Conservation (phyloP, 768 basidiomycete species). For the Megacollybia marginata region DNA sequence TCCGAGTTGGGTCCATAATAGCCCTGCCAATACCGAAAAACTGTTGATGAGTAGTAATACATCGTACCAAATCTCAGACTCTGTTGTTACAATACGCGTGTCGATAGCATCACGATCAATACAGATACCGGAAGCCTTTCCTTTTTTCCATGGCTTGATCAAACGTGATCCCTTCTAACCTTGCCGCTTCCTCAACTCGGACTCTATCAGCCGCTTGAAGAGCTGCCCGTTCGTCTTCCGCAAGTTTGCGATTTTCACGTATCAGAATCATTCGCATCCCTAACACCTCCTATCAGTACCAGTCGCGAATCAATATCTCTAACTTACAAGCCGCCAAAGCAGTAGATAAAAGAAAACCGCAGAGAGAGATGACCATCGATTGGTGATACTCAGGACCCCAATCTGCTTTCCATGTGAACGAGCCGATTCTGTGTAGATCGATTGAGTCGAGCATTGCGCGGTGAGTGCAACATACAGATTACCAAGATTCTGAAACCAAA, state of each 20-base stretch:
- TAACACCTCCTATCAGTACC: constrained; percentile 7
- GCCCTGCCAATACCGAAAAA: too few species aligned
- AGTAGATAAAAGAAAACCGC: constrained; percentile 20
- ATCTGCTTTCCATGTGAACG: constrained; percentile 28
- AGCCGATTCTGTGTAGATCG: constrained; percentile 22
- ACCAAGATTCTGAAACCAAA: constrained; percentile 21
- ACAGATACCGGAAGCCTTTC: constrained; percentile 53
- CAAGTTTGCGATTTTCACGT: constrained; percentile 42
- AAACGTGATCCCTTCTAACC: constrained; percentile 50
- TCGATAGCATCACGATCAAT: constrained; percentile 19
- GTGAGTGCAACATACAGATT: constrained; percentile 21
- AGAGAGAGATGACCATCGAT: constrained; percentile 33
- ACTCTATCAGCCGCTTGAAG: constrained; percentile 36
- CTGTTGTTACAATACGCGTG: too few species aligned
- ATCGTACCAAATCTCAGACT: too few species aligned
- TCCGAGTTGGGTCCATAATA: too few species aligned
- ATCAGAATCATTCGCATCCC: constrained; percentile 43
- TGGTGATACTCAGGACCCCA: constrained; percentile 38
- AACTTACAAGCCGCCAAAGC: constrained; percentile 19
- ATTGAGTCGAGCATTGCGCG: neutral
- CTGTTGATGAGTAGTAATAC: too few species aligned
- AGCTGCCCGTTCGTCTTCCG: constrained; percentile 35
- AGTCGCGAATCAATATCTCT: neutral
- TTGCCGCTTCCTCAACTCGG: constrained; percentile 51
- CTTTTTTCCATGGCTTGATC: constrained; percentile 51